Evolutionary conservation across 1,284 basidiomycete species (phyloP).

Genomic region (Cerrena zonata): DNA sequence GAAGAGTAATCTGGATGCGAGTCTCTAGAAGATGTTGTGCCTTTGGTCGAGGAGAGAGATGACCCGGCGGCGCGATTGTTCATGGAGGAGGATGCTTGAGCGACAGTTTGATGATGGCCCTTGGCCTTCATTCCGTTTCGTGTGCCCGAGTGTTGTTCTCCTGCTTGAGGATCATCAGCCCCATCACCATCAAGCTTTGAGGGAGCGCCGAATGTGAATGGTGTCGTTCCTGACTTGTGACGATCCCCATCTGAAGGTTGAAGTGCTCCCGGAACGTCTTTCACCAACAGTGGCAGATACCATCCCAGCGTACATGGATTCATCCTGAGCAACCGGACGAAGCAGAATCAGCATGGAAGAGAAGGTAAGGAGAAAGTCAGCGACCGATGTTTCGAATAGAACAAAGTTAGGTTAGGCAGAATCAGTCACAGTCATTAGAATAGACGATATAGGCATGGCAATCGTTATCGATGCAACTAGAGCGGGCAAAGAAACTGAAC

Average conservation of each 20-base stretch:
- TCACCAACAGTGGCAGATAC: slow-evolving; percentile 82
- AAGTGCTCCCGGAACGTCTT: slow-evolving; percentile 60
- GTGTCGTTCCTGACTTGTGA: slow-evolving; percentile 3
- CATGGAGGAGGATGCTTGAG: not conserved
- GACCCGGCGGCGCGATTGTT: not conserved
- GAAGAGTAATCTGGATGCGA: not conserved
- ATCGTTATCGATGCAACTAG: no score
- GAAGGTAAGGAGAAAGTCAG: slow-evolving; percentile 9
- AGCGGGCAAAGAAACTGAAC: no score
- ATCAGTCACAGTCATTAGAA: slow-evolving; percentile 14
- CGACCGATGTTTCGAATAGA: slow-evolving; percentile 1
- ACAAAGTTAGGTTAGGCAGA: slow-evolving; percentile 17
- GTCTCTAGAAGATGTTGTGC: not conserved
- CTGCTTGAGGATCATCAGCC: not conserved
- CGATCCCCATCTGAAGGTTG: slow-evolving; percentile 49
- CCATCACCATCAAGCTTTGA: not conserved
- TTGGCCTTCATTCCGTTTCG: slow-evolving; percentile 1
- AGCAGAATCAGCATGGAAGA: not conserved
- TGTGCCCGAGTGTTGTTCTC: not conserved
- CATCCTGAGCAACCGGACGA: slow-evolving; percentile 55
- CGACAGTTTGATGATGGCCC: not conserved
- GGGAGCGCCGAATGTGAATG: slow-evolving; percentile 4
- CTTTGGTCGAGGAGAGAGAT: not conserved
- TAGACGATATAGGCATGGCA: no score
- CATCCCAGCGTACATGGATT: slow-evolving; percentile 92